phyloP scores from a whole-genome alignment of 352 stramenopile species.

The Phytophthora agathidicida region DNA sequence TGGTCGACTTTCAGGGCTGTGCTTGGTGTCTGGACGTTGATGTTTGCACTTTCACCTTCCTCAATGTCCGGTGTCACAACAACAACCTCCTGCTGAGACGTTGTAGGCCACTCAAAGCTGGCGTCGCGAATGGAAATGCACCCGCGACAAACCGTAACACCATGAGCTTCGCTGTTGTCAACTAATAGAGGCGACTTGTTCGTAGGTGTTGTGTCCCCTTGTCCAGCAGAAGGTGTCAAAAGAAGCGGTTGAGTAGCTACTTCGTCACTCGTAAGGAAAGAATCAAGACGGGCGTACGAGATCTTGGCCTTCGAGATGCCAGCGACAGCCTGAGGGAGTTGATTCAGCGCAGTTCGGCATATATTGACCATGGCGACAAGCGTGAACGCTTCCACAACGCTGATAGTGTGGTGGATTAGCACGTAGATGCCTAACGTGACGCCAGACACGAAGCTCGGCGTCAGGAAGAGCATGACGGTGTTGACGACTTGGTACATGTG shows the following conservation, averaged over 20 bases:
- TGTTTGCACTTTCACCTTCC: not conserved
- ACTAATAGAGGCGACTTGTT: slow-evolving; percentile 5
- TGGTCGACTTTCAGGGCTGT: not conserved
- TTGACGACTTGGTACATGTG: slow-evolving; percentile 49
- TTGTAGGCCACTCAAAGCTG: slow-evolving; percentile 35
- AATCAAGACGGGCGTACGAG: slow-evolving; percentile 31
- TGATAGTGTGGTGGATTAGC: slow-evolving; percentile 30
- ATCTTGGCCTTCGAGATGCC: slow-evolving; percentile 40
- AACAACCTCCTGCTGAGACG: slow-evolving; percentile 20
- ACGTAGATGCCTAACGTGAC: slow-evolving; percentile 33
- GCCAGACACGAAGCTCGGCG: slow-evolving; percentile 35
- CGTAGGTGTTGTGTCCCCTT: not conserved
- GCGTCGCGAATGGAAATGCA: slow-evolving; percentile 28
- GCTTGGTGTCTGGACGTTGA: not conserved
- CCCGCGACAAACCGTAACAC: not conserved
- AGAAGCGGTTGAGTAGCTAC: not conserved
- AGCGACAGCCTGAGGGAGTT: slow-evolving; percentile 22
- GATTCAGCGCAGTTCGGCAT: slow-evolving; percentile 29
- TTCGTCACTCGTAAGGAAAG: slow-evolving; percentile 33
- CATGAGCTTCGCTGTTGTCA: not conserved
- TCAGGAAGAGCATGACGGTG: slow-evolving; percentile 46
- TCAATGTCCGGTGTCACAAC: slow-evolving; percentile 13
- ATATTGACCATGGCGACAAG: slow-evolving; percentile 45
- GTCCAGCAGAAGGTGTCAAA: not conserved
- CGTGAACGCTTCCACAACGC: slow-evolving; percentile 36